Evolutionary conservation across 495 filamentous ascomycete genomes (phyloP), one percentile per base, ranked within the genome.

Genomic region (Amniculicola lignicola): DNA sequence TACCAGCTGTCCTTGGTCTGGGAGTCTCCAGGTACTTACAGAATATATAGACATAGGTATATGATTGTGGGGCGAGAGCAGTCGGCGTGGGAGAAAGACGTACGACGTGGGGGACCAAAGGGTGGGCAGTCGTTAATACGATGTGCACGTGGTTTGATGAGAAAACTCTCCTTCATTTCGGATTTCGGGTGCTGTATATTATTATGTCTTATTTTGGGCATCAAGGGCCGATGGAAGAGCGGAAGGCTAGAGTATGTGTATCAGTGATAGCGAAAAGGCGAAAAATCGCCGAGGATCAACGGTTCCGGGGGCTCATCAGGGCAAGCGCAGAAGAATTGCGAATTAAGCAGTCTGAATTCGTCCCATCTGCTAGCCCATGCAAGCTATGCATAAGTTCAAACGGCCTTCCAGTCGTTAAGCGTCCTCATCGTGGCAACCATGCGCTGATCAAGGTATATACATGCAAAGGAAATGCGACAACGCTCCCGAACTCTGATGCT

Each of bases 381-480:
- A 54, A 53, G 51, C 57, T 60, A 60, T 60, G 57, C 57, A 60
- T 39, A 36, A 46, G 46, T 7, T 24, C 49, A 60, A 54, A 49
- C 31, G 57, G 57, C 57, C 57, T 48, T 60, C 57, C 57, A 36
- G 57, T 60, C 57, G 42, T 60, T 21, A 60, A 42, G 44, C 50
- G 36, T 60, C 49, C 56, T 37, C 56, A 28, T 47, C 49, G 36
- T 60, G 57, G 50, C 21, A 35, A 44, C 15, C 47, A 53, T 33
- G 29, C 42, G 48, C 36, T 16, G 37, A 15, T 25, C 11, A 54
- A 60, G 50, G 57, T 60, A 60, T 60, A 60, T 60, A 60, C 57
- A 60, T 60, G 39, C 41, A 48, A 54, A 60, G 16, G 22, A 57
- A n/a, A 57, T 28, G 19, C 36, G 43, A 41, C 46, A 31, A 48